These are phyloP conservation scores for Alternaria metachromatica DNA, from an alignment of 2,329 filamentous ascomycete species.

Conservation along the genomic window DNA sequence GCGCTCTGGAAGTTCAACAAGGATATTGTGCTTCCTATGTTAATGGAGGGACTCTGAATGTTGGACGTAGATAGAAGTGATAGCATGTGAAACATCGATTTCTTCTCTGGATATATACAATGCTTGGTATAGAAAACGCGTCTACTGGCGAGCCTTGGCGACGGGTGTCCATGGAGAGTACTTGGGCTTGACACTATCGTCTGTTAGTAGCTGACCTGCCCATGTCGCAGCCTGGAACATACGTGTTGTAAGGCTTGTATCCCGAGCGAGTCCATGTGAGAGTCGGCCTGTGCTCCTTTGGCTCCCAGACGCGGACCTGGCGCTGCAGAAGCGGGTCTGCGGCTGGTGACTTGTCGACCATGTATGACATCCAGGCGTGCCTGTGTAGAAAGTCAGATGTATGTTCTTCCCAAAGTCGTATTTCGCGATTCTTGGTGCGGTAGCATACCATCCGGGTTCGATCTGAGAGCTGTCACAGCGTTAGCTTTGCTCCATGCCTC, in stretches of 20 bases:
- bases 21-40: slow-evolving; percentile 27
- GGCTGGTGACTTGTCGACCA: slow-evolving; percentile 83
- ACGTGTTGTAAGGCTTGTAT: slow-evolving; percentile 96
- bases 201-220: not conserved
- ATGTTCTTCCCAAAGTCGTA: not conserved
- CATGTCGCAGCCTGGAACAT: slow-evolving; percentile 53
- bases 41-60: not conserved
- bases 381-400: slow-evolving; percentile 43
- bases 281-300: slow-evolving; percentile 74
- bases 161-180: slow-evolving; percentile 57
- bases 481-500: slow-evolving; percentile 42
- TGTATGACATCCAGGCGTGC: slow-evolving; percentile 98
- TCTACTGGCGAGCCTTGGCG: slow-evolving; percentile 51
- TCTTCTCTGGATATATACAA: slow-evolving; percentile 31
- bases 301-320: slow-evolving; percentile 76
- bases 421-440: not conserved
- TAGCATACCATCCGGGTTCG: slow-evolving; percentile 80
- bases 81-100: not conserved
- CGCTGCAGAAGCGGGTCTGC: slow-evolving; percentile 75
- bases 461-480: slow-evolving; percentile 70
- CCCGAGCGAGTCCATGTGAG: slow-evolving; percentile 77
- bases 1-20: slow-evolving; percentile 37
- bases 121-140: slow-evolving; percentile 20
- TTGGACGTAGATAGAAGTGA: not conserved
- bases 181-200: slow-evolving; percentile 57